phyloP scores from a whole-genome alignment of 495 filamentous ascomycete species.

The Geoglossum glabrum region DNA sequence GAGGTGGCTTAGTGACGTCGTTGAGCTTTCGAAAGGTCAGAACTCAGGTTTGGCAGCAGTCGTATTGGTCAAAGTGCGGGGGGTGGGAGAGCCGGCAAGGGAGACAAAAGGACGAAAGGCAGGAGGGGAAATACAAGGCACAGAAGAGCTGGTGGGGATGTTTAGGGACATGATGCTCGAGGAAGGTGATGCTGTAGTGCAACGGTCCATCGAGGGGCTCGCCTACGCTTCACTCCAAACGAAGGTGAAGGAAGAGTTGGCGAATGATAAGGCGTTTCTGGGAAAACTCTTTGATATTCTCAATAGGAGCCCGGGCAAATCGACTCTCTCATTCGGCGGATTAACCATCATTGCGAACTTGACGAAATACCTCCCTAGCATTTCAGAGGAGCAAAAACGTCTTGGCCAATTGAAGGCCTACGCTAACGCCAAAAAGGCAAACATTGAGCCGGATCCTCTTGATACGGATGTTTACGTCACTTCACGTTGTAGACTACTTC shows the following conservation, averaged over 20 bases:
- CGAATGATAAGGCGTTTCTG: conserved; percentile 43
- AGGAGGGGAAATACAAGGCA: conserved; percentile 30
- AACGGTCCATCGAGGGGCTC: conserved; percentile 73
- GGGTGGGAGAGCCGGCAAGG: conserved; percentile 23
- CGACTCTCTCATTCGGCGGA: conserved; percentile 62
- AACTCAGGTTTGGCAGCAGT: conserved; percentile 60
- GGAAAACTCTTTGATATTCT: conserved; percentile 43
- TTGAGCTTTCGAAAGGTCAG: conserved; percentile 43
- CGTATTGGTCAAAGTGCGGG: conserved; percentile 56
- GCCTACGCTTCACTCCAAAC: conserved; percentile 76
- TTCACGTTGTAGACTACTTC: conserved; percentile 52
- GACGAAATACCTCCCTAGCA: conserved; percentile 54
- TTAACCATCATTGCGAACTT: conserved; percentile 70
- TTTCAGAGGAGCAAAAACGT: conserved; percentile 80
- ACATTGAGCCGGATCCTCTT: conserved; percentile 39
- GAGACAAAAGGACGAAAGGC: conserved; percentile 17
- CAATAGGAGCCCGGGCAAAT: conserved; percentile 34
- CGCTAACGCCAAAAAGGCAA: conserved; percentile 54
- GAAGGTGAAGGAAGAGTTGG: conserved; percentile 60
- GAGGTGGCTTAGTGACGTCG: conserved; percentile 62
- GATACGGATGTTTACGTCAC: conserved; percentile 56
- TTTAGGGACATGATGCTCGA: conserved; percentile 60
- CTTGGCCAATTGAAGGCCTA: conserved; percentile 82
- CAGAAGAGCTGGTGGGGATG: conserved; percentile 52
- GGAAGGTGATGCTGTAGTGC: conserved; percentile 31